These are phyloP conservation scores for Mrakia frigida DNA, from an alignment of 768 basidiomycete species.

Conservation along the genomic window DNA sequence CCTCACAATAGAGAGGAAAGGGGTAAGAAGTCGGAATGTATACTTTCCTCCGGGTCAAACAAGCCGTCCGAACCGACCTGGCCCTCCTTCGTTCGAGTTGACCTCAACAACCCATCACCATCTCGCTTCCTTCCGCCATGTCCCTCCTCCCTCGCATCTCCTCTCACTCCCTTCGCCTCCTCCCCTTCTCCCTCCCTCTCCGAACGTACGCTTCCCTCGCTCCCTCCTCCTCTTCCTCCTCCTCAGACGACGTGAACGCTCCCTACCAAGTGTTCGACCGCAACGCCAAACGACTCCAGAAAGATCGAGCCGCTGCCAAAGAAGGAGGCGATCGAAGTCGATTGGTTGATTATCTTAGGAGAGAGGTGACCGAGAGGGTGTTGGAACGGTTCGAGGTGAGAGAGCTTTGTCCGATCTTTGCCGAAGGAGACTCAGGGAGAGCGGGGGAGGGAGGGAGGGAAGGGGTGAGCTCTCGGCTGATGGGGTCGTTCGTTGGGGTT, in stretches of 20 bases:
- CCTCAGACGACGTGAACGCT: constrained; percentile 33
- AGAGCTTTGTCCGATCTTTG: neutral
- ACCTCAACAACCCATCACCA: neutral
- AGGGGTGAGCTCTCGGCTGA: neutral
- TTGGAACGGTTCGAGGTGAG: constrained; percentile 21
- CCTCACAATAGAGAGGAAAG: too few species aligned
- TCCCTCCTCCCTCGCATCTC: neutral
- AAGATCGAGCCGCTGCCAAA: constrained; percentile 11
- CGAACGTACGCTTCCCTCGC: constrained; percentile 37
- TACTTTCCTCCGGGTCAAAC: too few species aligned
- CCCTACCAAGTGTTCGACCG: constrained; percentile 87
- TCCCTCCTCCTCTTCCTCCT: constrained; percentile 46
- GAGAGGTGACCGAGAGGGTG: constrained; percentile 18
- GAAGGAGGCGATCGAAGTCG: constrained; percentile 13
- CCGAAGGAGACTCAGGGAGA: neutral
- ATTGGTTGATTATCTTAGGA: constrained; percentile 20
- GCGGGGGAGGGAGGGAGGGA: neutral
- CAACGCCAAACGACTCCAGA: constrained; percentile 53
- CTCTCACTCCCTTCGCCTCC: neutral
- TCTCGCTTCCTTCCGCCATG: neutral
- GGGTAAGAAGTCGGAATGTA: too few species aligned
- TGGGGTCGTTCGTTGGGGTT: neutral
- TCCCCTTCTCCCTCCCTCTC: neutral
- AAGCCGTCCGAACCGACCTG: neutral
- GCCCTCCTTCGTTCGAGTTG: neutral